Evolutionary conservation across 768 basidiomycete species (phyloP), one percentile per base, ranked within the genome.

Genomic region (Pholiota microspora): DNA sequence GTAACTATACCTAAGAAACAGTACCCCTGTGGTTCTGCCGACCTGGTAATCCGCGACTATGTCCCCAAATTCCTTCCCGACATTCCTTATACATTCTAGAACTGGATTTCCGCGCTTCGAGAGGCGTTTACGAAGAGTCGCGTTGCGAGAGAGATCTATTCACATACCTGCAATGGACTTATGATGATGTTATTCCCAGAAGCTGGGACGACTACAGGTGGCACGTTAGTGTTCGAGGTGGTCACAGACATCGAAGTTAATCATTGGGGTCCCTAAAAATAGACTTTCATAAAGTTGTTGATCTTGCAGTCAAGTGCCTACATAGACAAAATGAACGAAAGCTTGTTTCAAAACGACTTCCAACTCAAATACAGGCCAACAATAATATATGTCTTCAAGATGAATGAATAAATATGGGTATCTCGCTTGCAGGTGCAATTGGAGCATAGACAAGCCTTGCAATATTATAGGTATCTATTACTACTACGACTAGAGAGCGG

Each of bases 1-100:
- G 21, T 24, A 7, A 24, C 32, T 62, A 61, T 53, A 89, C 97
- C 94, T 96, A 51, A 99, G 80, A 67, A 89, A 99, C 21, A 99
- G 71, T 8, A 95, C 89, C 16, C 94, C 90, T 1, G 94, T 94
- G 24, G 95, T 98, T 18, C 87, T 79, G 18, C 97, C 97, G 15
- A 99, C 95, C 68, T 98, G 94, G 69, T 91, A 99, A 70, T 99
- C 97, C 21, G 88, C 85, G 15, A 89, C 78, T 56, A 98, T 94
- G 64, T 98, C 95, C 0, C 92, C 92, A 63, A 92, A 97, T 68
- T 98, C 94, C 71, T 94, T 95, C 1, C 89, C 84, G 2, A 97
- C 89, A 71, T 92, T 92, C 57, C 87, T 82, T 50, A 98, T 89
- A 61, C 80, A 81, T 64, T 92, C 85, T 16, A 98, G 80, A n/a